A percentile compares a stretch with the other conserved stretches of the same genome.
Conservation (phyloP, 2,329 filamentous ascomycete genomes). For the Aspergillus fumigatus region DNA sequence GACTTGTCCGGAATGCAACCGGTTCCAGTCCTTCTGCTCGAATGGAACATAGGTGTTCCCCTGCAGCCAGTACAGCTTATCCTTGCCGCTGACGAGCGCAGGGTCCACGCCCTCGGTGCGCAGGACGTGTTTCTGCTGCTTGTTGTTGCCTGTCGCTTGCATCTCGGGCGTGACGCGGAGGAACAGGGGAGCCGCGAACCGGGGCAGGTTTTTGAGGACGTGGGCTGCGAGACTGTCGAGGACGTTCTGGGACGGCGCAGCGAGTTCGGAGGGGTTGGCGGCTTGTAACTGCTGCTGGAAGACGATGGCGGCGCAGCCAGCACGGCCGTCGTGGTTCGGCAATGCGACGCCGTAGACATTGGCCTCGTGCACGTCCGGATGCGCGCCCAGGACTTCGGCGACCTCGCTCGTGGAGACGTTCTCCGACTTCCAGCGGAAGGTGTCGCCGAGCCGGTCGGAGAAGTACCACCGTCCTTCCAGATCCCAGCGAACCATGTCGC, state of each 20-base stretch:
- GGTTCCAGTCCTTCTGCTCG: conserved; percentile 61
- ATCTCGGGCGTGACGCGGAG: conserved; percentile 61
- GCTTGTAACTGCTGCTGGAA: conserved; percentile 41
- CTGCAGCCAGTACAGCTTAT: conserved; percentile 63
- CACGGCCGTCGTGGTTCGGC: conserved; percentile 76
- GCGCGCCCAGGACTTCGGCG: conserved; percentile 64
- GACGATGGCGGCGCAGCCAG: conserved; percentile 73
- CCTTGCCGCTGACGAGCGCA: conserved; percentile 29
- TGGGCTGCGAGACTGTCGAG: conserved; percentile 61
- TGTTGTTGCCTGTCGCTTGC: conserved; percentile 76
- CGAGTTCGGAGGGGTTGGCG: conserved; percentile 14
- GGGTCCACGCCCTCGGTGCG: conserved; percentile 72
- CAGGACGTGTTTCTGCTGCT: conserved; percentile 76
- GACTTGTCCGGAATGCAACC: conserved; percentile 61
- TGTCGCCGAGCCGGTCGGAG: conserved; percentile 60
- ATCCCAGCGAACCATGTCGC: conserved; percentile 74
- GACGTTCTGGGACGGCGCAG: conserved; percentile 35
- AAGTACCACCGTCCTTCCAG: conserved; percentile 70
- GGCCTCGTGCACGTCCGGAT: conserved; percentile 65
- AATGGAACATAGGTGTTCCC: conserved; percentile 66
- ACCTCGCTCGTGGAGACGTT: conserved; percentile 82
- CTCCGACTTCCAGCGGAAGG: conserved; percentile 63
- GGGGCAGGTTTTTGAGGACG: conserved; percentile 56
- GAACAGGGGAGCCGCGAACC: conserved; percentile 74
- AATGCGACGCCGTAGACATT: conserved; percentile 82